Evolutionary conservation across 805 yeast genomes (phyloP).

Genomic region (Metahyphopichia silvanorum): DNA sequence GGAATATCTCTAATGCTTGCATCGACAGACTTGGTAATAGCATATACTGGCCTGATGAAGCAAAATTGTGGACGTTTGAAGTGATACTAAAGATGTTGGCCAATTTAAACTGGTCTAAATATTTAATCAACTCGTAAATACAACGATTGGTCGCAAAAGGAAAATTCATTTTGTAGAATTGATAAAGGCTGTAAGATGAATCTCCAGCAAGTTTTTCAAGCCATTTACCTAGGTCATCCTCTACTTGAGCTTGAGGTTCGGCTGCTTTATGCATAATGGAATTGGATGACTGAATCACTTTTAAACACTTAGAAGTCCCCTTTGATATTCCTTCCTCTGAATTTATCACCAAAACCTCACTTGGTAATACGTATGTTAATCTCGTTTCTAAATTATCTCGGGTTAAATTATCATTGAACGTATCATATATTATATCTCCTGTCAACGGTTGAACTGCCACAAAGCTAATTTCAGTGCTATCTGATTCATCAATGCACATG

Average conservation of each 20-base stretch:
- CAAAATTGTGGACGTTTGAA: slow-evolving; percentile 52
- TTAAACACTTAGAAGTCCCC: slow-evolving; percentile 21
- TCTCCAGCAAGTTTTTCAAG: slow-evolving; percentile 20
- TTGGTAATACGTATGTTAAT: slow-evolving; percentile 68
- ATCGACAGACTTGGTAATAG: slow-evolving; percentile 64
- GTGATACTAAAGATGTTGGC: slow-evolving; percentile 51
- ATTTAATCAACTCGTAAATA: slow-evolving; percentile 46
- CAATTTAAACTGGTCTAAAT: slow-evolving; percentile 63
- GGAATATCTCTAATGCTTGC: slow-evolving; percentile 70
- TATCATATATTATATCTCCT: slow-evolving; percentile 74
- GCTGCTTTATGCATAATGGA: slow-evolving; percentile 5
- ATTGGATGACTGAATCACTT: slow-evolving; percentile 12
- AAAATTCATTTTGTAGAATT: slow-evolving; percentile 21
- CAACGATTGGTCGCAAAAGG: slow-evolving; percentile 25
- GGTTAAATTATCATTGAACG: slow-evolving; percentile 56
- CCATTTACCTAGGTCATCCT: slow-evolving; percentile 18
- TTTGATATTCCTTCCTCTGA: slow-evolving; percentile 29
- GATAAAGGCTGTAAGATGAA: slow-evolving; percentile 13
- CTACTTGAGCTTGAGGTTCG: slow-evolving; percentile 4
- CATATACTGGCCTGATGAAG: slow-evolving; percentile 46
- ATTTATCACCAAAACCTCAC: slow-evolving; percentile 57
- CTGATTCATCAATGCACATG: slow-evolving; percentile 34
- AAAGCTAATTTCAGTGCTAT: slow-evolving; percentile 32
- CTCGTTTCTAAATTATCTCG: slow-evolving; percentile 73
- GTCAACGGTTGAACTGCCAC: slow-evolving; percentile 68